phyloP scores from a whole-genome alignment of 2,329 filamentous ascomycete species.

The Monilinia aucupariae region DNA sequence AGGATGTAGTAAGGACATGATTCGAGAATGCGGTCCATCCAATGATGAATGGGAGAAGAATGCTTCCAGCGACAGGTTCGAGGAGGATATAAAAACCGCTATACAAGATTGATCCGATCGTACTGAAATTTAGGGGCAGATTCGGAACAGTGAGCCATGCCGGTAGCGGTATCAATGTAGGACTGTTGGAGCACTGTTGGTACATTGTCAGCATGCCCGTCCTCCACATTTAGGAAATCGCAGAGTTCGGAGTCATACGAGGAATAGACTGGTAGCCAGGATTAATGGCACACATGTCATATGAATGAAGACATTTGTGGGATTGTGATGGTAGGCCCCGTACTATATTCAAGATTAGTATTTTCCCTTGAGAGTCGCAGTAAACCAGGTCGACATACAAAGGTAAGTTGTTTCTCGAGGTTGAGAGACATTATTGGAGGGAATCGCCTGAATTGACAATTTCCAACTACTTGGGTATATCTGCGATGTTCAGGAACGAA shows the following conservation, averaged over 20 bases:
- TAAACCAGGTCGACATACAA: constrained; percentile 53
- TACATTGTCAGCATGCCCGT: constrained; percentile 22
- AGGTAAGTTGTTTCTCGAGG: constrained; percentile 74
- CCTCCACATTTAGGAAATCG: not conserved
- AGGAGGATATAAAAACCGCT: constrained; percentile 80
- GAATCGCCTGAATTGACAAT: not conserved
- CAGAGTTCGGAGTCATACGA: constrained; percentile 46
- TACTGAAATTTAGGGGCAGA: constrained; percentile 61
- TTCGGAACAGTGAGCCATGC: constrained; percentile 63
- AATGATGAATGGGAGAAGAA: constrained; percentile 71
- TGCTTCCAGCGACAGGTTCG: constrained; percentile 83
- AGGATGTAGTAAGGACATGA: constrained; percentile 50
- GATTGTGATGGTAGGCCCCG: constrained; percentile 75
- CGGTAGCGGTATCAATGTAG: constrained; percentile 58
- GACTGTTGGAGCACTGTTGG: constrained; percentile 54
- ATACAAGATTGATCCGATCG: constrained; percentile 61
- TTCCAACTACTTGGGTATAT: not conserved
- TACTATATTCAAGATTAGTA: constrained; percentile 50
- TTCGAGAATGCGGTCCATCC: constrained; percentile 70
- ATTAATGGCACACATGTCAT: constrained; percentile 74
- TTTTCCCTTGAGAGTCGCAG: not conserved
- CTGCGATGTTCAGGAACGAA: not conserved
- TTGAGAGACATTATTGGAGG: constrained; percentile 57
- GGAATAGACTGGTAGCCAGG: constrained; percentile 62
- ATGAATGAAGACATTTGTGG: constrained; percentile 72